Conservation (phyloP, 495 filamentous ascomycete species). For the Cercophora sp. region DNA sequence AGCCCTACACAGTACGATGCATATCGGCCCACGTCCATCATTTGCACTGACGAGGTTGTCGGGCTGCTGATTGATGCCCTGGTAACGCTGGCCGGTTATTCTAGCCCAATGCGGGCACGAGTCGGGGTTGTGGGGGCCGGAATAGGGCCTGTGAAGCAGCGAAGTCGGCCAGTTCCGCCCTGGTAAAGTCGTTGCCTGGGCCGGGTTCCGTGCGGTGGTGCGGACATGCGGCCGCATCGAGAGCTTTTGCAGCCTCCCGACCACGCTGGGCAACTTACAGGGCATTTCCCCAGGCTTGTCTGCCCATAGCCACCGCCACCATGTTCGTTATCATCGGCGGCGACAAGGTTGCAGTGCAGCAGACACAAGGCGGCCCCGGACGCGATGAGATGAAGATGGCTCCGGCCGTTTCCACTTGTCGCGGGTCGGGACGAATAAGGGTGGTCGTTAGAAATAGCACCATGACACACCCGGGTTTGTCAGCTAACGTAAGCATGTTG, state of each 20-base stretch:
- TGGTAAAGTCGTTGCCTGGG: slow-evolving; percentile 3
- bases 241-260: background rate
- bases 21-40: too few relatives aligned
- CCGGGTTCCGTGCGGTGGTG: background rate
- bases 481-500: slow-evolving; percentile 3
- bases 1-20: too few relatives aligned
- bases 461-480: background rate
- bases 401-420: background rate
- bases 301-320: background rate
- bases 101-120: too few relatives aligned
- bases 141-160: background rate
- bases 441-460: too few relatives aligned
- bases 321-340: background rate
- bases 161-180: background rate
- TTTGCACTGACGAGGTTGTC: too few relatives aligned
- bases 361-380: background rate
- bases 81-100: too few relatives aligned
- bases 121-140: background rate
- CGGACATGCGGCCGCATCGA: background rate
- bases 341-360: background rate
- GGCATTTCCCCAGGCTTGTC: background rate
- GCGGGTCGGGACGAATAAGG: too few relatives aligned
- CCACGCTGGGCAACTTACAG: background rate
- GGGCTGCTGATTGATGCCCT: too few relatives aligned
- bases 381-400: background rate